Evolutionary conservation across 495 filamentous ascomycete genomes (phyloP).

Genomic region (Penicillium bialowiezense): DNA sequence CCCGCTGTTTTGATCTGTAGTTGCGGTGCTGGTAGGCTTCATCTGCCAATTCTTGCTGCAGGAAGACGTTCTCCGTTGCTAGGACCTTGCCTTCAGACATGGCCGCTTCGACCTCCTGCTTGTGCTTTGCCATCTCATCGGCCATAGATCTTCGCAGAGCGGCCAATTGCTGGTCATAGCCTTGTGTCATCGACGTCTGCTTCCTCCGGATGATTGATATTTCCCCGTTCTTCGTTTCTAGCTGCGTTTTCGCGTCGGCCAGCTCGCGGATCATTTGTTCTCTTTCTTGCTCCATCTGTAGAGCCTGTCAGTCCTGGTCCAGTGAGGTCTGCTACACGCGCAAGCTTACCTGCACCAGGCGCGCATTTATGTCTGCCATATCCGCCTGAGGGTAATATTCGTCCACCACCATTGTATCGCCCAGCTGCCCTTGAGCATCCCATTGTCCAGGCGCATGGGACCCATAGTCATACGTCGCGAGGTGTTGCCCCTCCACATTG

Average conservation of each 20-base stretch:
- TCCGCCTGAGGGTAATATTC: slow-evolving; percentile 27
- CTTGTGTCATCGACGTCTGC: slow-evolving; percentile 49
- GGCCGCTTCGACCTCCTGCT: slow-evolving; percentile 54
- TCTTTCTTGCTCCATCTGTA: slow-evolving; percentile 53
- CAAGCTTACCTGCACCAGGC: slow-evolving; percentile 31
- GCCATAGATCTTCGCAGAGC: slow-evolving; percentile 52
- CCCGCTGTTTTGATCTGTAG: slow-evolving; percentile 42
- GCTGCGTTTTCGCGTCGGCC: slow-evolving; percentile 45
- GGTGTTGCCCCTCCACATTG: slow-evolving; percentile 33
- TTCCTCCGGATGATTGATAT: slow-evolving; percentile 67
- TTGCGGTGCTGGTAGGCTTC: slow-evolving; percentile 49
- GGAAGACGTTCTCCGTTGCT: slow-evolving; percentile 61
- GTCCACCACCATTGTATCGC: slow-evolving; percentile 29
- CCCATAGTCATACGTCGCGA: slow-evolving; percentile 20
- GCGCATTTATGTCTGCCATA: slow-evolving; percentile 12
- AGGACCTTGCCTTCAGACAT: slow-evolving; percentile 57
- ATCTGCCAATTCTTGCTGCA: slow-evolving; percentile 63
- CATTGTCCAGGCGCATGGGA: slow-evolving; percentile 1
- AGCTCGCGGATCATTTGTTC: slow-evolving; percentile 46
- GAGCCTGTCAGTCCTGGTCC: slow-evolving; percentile 26
- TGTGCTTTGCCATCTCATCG: slow-evolving; percentile 54
- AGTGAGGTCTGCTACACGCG: background rate
- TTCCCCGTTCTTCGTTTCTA: slow-evolving; percentile 60
- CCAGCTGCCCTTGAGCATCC: slow-evolving; percentile 10
- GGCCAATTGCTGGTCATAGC: slow-evolving; percentile 53